phyloP scores from a whole-genome alignment of 179 eudicot genomes.

The Beta lomatogona region DNA sequence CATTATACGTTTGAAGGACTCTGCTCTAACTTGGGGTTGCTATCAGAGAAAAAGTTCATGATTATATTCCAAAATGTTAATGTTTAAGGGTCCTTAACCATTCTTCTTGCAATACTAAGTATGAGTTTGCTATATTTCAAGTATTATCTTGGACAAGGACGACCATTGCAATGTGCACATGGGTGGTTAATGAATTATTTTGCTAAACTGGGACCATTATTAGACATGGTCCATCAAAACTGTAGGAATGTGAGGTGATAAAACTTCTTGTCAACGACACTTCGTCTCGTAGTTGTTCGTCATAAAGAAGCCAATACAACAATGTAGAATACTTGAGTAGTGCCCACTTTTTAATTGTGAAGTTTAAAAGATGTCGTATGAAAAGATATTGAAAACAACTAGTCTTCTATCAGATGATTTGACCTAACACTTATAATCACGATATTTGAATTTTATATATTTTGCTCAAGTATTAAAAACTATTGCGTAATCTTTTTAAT shows the following conservation, averaged over 20 bases:
- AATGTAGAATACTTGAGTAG: background rate
- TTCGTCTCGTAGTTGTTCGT: background rate
- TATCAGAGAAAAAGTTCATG: background rate
- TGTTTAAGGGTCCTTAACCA: background rate
- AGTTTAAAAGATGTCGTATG: too few relatives aligned
- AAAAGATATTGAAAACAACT: too few relatives aligned
- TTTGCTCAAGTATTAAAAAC: too few relatives aligned
- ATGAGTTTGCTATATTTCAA: background rate
- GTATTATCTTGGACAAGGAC: background rate
- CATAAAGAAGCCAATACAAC: background rate
- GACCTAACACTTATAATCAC: too few relatives aligned
- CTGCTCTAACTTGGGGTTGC: background rate
- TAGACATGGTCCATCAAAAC: conserved; percentile 14
- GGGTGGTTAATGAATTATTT: conserved; percentile 13
- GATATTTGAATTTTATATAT: too few relatives aligned
- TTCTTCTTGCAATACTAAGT: background rate
- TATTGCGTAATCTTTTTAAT: too few relatives aligned
- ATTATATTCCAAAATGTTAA: too few relatives aligned
- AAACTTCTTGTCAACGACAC: background rate
- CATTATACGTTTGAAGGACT: conserved; percentile 1
- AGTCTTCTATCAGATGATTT: too few relatives aligned
- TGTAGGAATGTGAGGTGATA: background rate
- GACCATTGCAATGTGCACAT: conserved; percentile 13
- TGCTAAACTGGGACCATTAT: conserved; percentile 6
- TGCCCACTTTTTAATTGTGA: too few relatives aligned